These are phyloP conservation scores for Fagus crenata DNA, from an alignment of 306 rosid species.

Conservation along the genomic window DNA sequence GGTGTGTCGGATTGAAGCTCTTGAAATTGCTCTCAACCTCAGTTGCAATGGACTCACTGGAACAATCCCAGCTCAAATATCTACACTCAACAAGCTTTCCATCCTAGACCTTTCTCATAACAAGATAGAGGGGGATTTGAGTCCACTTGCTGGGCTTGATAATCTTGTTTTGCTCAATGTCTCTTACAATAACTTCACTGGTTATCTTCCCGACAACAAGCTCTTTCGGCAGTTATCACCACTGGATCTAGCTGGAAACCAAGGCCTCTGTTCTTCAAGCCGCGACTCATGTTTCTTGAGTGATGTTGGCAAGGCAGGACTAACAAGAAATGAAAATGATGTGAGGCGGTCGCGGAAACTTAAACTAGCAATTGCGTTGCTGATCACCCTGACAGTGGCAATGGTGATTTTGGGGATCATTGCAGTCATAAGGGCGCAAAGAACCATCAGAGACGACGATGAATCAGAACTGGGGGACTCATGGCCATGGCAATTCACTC, in stretches of 20 bases:
- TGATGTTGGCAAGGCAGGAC: slow-evolving; percentile 38
- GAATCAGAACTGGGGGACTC: slow-evolving; percentile 81
- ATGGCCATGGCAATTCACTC: slow-evolving; percentile 92
- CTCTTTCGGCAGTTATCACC: slow-evolving; percentile 75
- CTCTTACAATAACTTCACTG: slow-evolving; percentile 69
- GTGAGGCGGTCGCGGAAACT: slow-evolving; percentile 53
- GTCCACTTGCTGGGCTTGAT: slow-evolving; percentile 58
- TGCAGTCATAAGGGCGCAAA: slow-evolving; percentile 75
- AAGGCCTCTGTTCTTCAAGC: slow-evolving; percentile 69
- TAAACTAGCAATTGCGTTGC: slow-evolving; percentile 70
- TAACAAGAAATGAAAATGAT: slow-evolving; percentile 36
- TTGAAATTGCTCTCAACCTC: slow-evolving; percentile 82
- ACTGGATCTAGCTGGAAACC: slow-evolving; percentile 63
- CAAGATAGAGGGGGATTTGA: slow-evolving; percentile 74
- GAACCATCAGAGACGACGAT: slow-evolving; percentile 48
- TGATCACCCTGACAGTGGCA: slow-evolving; percentile 60
- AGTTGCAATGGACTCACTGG: slow-evolving; percentile 77
- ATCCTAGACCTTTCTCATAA: slow-evolving; percentile 80
- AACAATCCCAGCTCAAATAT: slow-evolving; percentile 65
- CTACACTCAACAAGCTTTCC: slow-evolving; percentile 76
- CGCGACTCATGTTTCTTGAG: slow-evolving; percentile 61
- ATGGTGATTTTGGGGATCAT: slow-evolving; percentile 72
- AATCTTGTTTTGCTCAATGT: slow-evolving; percentile 88
- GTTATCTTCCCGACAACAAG: slow-evolving; percentile 82
- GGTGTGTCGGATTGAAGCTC: slow-evolving; percentile 56